Conservation (phyloP, 345 rosid species). For the Viola odorata region DNA sequence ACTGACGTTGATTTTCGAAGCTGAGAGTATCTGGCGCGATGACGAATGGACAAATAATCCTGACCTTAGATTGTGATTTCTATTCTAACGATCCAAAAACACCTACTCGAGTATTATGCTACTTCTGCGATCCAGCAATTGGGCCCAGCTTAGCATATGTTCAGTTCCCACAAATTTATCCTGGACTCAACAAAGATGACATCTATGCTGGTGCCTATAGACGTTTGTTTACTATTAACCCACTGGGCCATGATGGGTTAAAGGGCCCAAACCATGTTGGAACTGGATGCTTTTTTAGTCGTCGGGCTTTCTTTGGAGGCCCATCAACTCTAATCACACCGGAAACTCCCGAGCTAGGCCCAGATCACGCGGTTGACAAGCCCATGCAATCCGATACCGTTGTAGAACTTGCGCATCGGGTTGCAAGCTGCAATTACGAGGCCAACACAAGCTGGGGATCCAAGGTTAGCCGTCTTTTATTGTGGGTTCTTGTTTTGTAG, state of each 20-base stretch:
- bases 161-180: constrained; percentile 70
- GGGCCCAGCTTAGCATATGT: constrained; percentile 31
- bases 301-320: constrained; percentile 52
- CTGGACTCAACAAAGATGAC: constrained; percentile 47
- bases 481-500: no score
- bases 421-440: constrained; percentile 53
- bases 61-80: constrained; percentile 81
- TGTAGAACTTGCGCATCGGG: constrained; percentile 41
- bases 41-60: constrained; percentile 61
- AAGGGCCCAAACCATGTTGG: constrained; percentile 48
- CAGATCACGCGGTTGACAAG: constrained; percentile 16
- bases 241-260: constrained; percentile 49
- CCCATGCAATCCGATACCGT: constrained; percentile 24
- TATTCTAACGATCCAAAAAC: constrained; percentile 62
- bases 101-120: constrained; percentile 46
- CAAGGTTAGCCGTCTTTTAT: constrained; percentile 24
- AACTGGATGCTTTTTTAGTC: constrained; percentile 54
- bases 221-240: constrained; percentile 34
- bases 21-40: constrained; percentile 61
- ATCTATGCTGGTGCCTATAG: constrained; percentile 41
- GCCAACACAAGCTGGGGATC: constrained; percentile 53
- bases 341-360: constrained; percentile 35
- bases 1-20: constrained; percentile 24
- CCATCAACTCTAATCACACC: constrained; percentile 24
- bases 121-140: constrained; percentile 34